Evolutionary conservation across 176 grass and related monocot species (phyloP), one percentile per base, ranked within the genome.

Genomic region (Carex kokanica): DNA sequence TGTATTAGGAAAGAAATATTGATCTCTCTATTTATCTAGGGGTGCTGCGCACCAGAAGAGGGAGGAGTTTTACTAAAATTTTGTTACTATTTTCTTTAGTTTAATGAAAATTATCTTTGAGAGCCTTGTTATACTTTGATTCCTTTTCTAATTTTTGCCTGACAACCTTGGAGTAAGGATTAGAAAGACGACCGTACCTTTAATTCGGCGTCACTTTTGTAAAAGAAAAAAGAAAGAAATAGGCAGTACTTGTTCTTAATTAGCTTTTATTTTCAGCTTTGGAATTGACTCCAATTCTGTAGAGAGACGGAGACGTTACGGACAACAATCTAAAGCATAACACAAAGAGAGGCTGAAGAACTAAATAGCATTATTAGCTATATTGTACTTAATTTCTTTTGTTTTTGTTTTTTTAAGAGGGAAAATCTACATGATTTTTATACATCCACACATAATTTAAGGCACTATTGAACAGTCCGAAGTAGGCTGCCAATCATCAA

Each of bases 391-490:
- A 68, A 47, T 73, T 73, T 71, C 2, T 8, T 43, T 71, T 45
- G 2, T 4, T 73, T 24, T 21, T 27, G 27, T 27, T 27, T 49
- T 23, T n/a, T 18, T 73, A 47, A 49, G 18, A 17, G 27, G 2
- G 0, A 36, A 38, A 34, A 18, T 66, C 27, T 66, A 34, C 13
- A 45, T 45, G 8, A 5, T n/a, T 72, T 72, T 49, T 49, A 21
- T 24, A 24, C 10, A 73, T 43, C 40, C 68, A 49, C 68, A 73
- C 68, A 73, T 20, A 72, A 73, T 73, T 73, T 8, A 23, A 23
- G 68, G 3, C 17, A 72, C 36, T 49, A 72, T 72, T 72, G 40
- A 73, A 73, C n/a, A 41, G 68, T 73, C 68, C 34, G 36, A 69
- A 40, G 16, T 73, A 73, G n/a, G 2, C 3, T 43, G 16, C 67